Evolutionary conservation across 225 moss, liverwort and hornwort genomes (phyloP).

Genomic region (Thuidium tamariscinum): DNA sequence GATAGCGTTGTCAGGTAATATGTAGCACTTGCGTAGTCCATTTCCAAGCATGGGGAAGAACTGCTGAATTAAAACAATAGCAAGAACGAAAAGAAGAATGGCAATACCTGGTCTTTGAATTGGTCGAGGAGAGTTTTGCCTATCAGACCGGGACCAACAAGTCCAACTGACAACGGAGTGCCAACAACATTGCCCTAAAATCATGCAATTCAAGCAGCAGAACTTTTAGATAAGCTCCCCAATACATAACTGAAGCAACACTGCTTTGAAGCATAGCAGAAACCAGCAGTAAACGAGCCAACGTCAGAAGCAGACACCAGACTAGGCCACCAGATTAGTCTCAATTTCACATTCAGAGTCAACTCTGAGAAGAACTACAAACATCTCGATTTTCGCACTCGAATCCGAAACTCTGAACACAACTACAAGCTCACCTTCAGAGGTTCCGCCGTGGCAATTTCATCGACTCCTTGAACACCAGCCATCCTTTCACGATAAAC

Average conservation of each 20-base stretch:
- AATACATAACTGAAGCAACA: background rate
- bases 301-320: background rate
- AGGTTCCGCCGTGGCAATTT: background rate
- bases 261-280: background rate
- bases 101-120: slow-evolving; percentile 62
- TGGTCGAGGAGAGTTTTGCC: slow-evolving; percentile 80
- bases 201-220: background rate
- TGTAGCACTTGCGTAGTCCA: background rate
- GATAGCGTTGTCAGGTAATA: background rate
- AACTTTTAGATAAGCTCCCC: background rate
- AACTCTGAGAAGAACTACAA: background rate
- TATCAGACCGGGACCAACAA: slow-evolving; percentile 89
- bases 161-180: slow-evolving; percentile 66
- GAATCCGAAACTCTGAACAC: background rate
- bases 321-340: background rate
- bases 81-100: background rate
- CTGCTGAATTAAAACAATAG: background rate
- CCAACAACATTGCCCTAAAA: slow-evolving; percentile 31
- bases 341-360: background rate
- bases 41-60: background rate
- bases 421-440: slow-evolving; percentile 1
- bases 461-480: background rate
- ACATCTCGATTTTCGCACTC: background rate
- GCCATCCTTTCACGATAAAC: background rate
- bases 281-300: background rate